Evolutionary conservation across 2,329 filamentous ascomycete species (phyloP).

Genomic region (Sporothrix brunneoviolacea): DNA sequence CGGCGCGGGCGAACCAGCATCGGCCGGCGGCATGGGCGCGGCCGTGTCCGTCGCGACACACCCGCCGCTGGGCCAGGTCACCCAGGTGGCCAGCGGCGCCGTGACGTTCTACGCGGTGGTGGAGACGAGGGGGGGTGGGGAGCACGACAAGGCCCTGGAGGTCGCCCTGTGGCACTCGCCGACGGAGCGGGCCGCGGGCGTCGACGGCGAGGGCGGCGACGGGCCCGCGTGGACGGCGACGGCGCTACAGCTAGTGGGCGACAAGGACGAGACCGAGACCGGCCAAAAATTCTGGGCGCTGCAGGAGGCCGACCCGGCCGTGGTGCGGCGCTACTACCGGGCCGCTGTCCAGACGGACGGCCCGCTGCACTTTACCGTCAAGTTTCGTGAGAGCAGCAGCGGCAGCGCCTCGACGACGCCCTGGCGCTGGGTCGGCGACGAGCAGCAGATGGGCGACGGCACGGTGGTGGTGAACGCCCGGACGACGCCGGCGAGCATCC

Average conservation of each 20-base stretch:
- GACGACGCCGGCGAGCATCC: slow-evolving; percentile 21
- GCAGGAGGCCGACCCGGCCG: slow-evolving; percentile 30
- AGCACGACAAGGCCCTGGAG: slow-evolving; percentile 70
- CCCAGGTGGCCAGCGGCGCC: slow-evolving; percentile 43
- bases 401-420: slow-evolving; percentile 61
- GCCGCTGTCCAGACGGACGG: slow-evolving; percentile 33
- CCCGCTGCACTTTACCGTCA: slow-evolving; percentile 61
- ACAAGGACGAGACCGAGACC: slow-evolving; percentile 10
- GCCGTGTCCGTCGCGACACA: slow-evolving; percentile 35
- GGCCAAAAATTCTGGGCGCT: slow-evolving; percentile 31
- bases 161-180: slow-evolving; percentile 64
- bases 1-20: not conserved
- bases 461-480: slow-evolving; percentile 45
- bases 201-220: slow-evolving; percentile 27
- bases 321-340: slow-evolving; percentile 47
- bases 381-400: slow-evolving; percentile 49
- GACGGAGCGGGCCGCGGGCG: slow-evolving; percentile 36
- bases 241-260: slow-evolving; percentile 24
- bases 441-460: slow-evolving; percentile 57
- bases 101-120: slow-evolving; percentile 63
- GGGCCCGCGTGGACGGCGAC: slow-evolving; percentile 43
- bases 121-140: slow-evolving; percentile 53
- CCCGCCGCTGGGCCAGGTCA: slow-evolving; percentile 71
- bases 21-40: slow-evolving; percentile 11
- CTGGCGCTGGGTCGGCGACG: slow-evolving; percentile 68